Conservation (phyloP, 1,139 yeast genomes). For the Blastobotrys malaysiensis region DNA sequence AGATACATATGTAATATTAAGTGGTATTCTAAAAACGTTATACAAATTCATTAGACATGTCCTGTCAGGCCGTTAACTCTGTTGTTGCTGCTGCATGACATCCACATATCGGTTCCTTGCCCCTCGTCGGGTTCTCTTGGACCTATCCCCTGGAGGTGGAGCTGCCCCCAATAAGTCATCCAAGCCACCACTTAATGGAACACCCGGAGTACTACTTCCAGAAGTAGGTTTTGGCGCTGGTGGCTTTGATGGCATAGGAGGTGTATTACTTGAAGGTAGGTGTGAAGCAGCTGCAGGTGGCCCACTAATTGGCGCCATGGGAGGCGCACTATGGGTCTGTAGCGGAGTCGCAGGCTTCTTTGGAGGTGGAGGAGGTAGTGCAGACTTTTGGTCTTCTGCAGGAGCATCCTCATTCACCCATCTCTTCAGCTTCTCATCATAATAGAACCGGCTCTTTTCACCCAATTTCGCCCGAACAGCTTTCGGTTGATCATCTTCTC, state of each 20-base stretch:
- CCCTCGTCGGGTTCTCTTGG: slow-evolving; percentile 58
- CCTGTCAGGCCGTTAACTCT: neutral
- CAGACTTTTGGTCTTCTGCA: slow-evolving; percentile 56
- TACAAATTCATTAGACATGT: neutral
- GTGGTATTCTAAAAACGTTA: neutral
- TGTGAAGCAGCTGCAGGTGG: slow-evolving; percentile 3
- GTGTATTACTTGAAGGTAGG: slow-evolving; percentile 4
- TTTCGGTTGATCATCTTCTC: slow-evolving; percentile 56
- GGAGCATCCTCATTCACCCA: slow-evolving; percentile 79
- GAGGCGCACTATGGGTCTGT: slow-evolving; percentile 21
- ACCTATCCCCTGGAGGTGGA: slow-evolving; percentile 42
- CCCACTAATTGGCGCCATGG: slow-evolving; percentile 21
- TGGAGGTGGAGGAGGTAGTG: slow-evolving; percentile 75
- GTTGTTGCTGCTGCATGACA: slow-evolving; percentile 49
- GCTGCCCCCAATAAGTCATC: slow-evolving; percentile 63
- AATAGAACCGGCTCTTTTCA: slow-evolving; percentile 65
- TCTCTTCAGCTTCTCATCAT: slow-evolving; percentile 76
- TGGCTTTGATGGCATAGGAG: slow-evolving; percentile 15
- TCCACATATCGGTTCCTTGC: slow-evolving; percentile 72
- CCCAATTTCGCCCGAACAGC: slow-evolving; percentile 85
- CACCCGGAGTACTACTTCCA: neutral
- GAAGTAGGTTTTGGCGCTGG: slow-evolving; percentile 7
- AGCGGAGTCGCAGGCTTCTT: slow-evolving; percentile 32
- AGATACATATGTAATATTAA: neutral
- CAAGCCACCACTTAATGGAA: slow-evolving; percentile 34